Percentiles rank a stretch among this genome's conserved stretches.
These are phyloP conservation scores for Wickerhamomyces bisporus DNA, from an alignment of 805 yeast genomes.

Conservation along the genomic window DNA sequence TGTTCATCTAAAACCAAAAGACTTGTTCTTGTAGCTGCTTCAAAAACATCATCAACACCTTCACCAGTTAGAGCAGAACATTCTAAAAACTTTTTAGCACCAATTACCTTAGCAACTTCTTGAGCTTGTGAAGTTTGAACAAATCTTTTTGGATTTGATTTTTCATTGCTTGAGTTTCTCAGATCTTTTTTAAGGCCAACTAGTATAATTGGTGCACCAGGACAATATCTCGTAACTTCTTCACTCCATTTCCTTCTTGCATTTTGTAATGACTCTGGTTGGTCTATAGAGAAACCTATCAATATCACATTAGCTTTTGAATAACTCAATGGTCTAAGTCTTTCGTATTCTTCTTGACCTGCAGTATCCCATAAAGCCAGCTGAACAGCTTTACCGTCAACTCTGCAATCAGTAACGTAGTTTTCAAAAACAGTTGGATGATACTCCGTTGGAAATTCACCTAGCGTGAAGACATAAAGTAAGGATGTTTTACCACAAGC, in stretches of 20 bases:
- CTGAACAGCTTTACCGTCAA: conserved; percentile 88
- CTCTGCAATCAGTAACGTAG: conserved; percentile 89
- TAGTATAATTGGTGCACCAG: conserved; percentile 68
- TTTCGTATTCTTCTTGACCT: conserved; percentile 93
- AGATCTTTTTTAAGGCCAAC: conserved; percentile 86
- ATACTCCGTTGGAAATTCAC: conserved; percentile 88
- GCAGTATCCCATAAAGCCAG: conserved; percentile 94
- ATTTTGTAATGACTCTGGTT: conserved; percentile 78
- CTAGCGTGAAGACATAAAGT: conserved; percentile 85
- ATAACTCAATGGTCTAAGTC: conserved; percentile 83
- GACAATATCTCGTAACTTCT: conserved; percentile 78
- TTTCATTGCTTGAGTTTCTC: conserved; percentile 38
- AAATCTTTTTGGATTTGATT: conserved; percentile 33
- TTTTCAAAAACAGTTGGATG: conserved; percentile 95
- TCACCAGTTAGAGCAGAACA: conserved; percentile 92
- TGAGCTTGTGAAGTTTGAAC: conserved; percentile 58
- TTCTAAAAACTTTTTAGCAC: conserved; percentile 79
- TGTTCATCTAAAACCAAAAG: conserved; percentile 49
- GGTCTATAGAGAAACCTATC: conserved; percentile 81
- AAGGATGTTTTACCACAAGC: conserved; percentile 93
- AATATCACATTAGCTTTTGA: conserved; percentile 82
- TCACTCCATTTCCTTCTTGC: conserved; percentile 84
- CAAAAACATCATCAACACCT: conserved; percentile 92
- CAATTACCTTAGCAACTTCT: conserved; percentile 67
- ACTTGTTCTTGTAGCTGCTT: conserved; percentile 83